These are phyloP conservation scores for Aspergillus olivimuriae DNA, from an alignment of 495 filamentous ascomycete genomes.

Conservation along the genomic window DNA sequence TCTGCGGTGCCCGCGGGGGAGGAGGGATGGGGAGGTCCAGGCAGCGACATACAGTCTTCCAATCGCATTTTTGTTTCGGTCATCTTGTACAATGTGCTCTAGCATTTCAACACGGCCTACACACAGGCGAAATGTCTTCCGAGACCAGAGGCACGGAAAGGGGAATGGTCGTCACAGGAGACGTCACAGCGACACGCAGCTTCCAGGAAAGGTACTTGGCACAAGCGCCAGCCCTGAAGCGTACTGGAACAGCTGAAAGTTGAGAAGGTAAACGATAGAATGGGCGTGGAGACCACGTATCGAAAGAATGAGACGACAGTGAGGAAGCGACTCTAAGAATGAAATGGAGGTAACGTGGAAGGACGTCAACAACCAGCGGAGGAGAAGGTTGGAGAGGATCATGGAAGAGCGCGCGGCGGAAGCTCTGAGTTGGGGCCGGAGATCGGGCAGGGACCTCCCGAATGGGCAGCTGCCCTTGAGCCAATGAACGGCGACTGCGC, in stretches of 20 bases:
- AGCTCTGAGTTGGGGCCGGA: too few species aligned
- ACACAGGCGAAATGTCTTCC: slow-evolving; percentile 13
- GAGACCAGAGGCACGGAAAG: slow-evolving; percentile 17
- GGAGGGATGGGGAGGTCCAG: too few species aligned
- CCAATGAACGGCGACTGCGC: too few species aligned
- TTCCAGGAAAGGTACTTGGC: slow-evolving; percentile 26
- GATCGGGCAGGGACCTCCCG: too few species aligned
- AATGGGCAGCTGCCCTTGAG: too few species aligned
- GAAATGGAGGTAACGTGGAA: neutral
- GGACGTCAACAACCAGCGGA: neutral
- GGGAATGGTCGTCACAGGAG: slow-evolving; percentile 16
- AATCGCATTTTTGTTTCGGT: slow-evolving; percentile 74
- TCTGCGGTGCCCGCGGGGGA: neutral
- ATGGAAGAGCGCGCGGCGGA: neutral
- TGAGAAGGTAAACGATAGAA: neutral
- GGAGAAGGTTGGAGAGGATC: neutral
- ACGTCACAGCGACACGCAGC: slow-evolving; percentile 21
- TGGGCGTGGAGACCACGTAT: neutral
- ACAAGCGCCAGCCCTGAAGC: slow-evolving; percentile 23
- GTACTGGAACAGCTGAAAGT: slow-evolving; percentile 11
- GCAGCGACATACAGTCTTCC: slow-evolving; percentile 68
- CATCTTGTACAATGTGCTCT: slow-evolving; percentile 49
- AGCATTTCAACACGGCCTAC: slow-evolving; percentile 38
- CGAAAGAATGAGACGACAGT: too few species aligned
- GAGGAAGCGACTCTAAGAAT: too few species aligned